Evolutionary conservation across 768 basidiomycete genomes (phyloP).

Genomic region (Lactarius tabidus): DNA sequence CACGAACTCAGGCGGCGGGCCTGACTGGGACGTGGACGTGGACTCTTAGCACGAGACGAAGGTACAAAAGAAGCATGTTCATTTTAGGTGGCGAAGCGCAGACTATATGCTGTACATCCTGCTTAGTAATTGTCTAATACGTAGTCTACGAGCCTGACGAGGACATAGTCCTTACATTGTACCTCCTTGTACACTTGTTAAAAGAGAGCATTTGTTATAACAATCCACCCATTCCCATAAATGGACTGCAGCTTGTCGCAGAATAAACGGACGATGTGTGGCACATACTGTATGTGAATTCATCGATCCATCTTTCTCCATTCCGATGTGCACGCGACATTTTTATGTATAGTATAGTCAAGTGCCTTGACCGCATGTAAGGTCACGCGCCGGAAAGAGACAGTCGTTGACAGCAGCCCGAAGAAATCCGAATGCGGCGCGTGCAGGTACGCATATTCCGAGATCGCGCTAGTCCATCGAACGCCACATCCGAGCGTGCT

Average conservation of each 20-base stretch:
- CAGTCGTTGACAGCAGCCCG: not conserved
- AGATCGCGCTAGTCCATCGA: not conserved
- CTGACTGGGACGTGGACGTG: no score
- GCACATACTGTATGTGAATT: not conserved
- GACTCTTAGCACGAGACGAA: no score
- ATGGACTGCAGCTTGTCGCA: not conserved
- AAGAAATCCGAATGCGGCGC: not conserved
- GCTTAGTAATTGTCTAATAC: no score
- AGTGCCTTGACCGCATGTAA: not conserved
- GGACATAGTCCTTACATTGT: no score
- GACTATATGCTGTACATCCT: no score
- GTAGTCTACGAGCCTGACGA: no score
- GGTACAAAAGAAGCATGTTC: no score
- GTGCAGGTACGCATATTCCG: not conserved
- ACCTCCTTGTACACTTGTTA: not conserved
- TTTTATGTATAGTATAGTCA: not conserved
- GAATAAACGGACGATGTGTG: not conserved
- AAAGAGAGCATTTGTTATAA: no score
- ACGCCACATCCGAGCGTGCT: not conserved
- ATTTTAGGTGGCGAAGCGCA: no score
- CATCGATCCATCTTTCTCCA: not conserved
- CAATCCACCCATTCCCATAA: no score
- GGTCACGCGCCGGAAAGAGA: not conserved
- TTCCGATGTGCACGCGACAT: not conserved
- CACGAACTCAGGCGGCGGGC: no score